Evolutionary conservation across 768 basidiomycete genomes (phyloP).

Genomic region (Royoungia palumana): DNA sequence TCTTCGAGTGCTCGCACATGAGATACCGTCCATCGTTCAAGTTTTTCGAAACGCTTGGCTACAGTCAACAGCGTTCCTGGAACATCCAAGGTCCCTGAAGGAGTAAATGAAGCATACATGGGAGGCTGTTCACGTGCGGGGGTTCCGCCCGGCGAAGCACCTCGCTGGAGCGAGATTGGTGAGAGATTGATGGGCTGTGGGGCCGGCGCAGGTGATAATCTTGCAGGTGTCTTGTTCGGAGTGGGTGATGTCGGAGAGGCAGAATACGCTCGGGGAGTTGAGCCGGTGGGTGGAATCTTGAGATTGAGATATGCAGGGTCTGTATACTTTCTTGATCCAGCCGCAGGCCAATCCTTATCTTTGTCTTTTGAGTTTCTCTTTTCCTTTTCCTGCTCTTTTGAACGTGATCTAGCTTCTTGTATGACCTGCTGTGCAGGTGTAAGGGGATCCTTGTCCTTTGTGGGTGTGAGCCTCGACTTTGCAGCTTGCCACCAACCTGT

Average conservation of each 20-base stretch:
- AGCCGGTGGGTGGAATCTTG: slow-evolving; percentile 47
- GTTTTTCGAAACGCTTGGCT: slow-evolving; percentile 77
- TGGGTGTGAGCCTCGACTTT: slow-evolving; percentile 74
- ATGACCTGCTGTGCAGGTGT: slow-evolving; percentile 86
- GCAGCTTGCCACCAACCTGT: slow-evolving; percentile 71
- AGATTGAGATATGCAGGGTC: slow-evolving; percentile 60
- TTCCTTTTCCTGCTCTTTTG: slow-evolving; percentile 43
- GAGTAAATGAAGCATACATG: slow-evolving; percentile 71
- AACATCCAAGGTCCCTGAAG: slow-evolving; percentile 70
- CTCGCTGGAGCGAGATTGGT: slow-evolving; percentile 59
- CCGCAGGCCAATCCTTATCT: slow-evolving; percentile 57
- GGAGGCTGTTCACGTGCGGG: slow-evolving; percentile 54
- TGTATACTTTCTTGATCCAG: slow-evolving; percentile 46
- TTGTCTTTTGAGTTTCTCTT: slow-evolving; percentile 37
- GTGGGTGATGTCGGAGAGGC: slow-evolving; percentile 58
- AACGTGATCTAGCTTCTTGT: slow-evolving; percentile 64
- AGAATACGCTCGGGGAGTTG: slow-evolving; percentile 47
- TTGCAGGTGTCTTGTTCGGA: slow-evolving; percentile 36
- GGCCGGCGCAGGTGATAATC: slow-evolving; percentile 37
- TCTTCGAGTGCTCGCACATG: slow-evolving; percentile 89
- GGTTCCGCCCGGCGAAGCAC: slow-evolving; percentile 37
- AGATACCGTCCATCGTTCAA: slow-evolving; percentile 86
- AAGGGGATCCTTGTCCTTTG: slow-evolving; percentile 68
- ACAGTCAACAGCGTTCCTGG: slow-evolving; percentile 70
- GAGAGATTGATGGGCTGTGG: slow-evolving; percentile 49